A percentile compares a stretch with the other conserved stretches of the same genome.
phyloP scores from a whole-genome alignment of 306 rosid genomes.

The Fragaria vesca region DNA sequence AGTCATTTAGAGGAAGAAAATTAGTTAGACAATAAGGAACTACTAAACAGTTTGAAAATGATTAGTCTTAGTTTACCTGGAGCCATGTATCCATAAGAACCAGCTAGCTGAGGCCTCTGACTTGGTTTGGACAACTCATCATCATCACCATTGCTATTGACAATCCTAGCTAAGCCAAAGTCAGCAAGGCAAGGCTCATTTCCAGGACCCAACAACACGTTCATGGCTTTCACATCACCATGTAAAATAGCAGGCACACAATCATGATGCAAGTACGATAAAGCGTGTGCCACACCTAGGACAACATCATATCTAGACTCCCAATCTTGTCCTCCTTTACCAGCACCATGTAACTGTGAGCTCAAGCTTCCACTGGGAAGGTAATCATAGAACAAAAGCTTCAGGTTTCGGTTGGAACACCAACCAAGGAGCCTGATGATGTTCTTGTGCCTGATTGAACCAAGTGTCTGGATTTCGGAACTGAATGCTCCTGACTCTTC shows the following conservation, averaged over 20 bases:
- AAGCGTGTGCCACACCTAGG: constrained; percentile 74
- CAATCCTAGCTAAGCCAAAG: constrained; percentile 60
- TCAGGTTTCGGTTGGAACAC: constrained; percentile 56
- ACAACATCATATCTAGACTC: constrained; percentile 59
- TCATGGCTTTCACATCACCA: constrained; percentile 89
- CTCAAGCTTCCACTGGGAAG: constrained; percentile 87
- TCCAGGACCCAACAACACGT: constrained; percentile 64
- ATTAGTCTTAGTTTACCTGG: constrained; percentile 50
- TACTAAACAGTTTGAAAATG: neutral
- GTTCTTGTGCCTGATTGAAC: constrained; percentile 69
- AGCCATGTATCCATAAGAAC: constrained; percentile 92
- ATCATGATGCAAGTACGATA: constrained; percentile 81
- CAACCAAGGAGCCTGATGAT: constrained; percentile 69
- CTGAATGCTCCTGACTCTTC: constrained; percentile 60
- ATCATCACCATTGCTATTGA: constrained; percentile 28
- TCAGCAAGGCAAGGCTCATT: constrained; percentile 72
- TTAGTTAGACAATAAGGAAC: constrained; percentile 7
- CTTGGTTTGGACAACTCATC: constrained; percentile 27
- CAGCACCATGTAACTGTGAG: constrained; percentile 67
- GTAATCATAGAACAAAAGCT: constrained; percentile 68
- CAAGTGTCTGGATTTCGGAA: constrained; percentile 59
- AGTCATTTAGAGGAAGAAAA: neutral
- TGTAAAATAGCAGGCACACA: constrained; percentile 79
- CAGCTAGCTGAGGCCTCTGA: constrained; percentile 58
- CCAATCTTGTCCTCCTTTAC: constrained; percentile 68